Base-by-base conservation (phyloP, 73 alveolate species). In the Blepharisma japonicum region DNA sequence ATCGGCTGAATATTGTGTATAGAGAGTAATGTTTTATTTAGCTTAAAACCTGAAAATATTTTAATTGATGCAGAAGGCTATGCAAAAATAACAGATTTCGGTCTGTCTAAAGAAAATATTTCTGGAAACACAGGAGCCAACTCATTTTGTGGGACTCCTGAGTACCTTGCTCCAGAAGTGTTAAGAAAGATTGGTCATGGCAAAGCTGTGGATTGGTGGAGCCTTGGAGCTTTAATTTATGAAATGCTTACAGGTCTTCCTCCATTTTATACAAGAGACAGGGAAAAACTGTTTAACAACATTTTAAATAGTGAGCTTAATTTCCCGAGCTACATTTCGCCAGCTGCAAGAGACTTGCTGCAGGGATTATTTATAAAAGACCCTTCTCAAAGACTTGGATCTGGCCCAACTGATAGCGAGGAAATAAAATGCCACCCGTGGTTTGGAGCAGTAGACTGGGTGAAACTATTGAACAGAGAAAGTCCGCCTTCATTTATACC, bases 151-250 rank as follows among this genome's bases (percentile, higher is more conserved):
- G 98, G 98, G 55, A 92, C 98, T 8, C 95, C 95, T 39, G 95
- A 91, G 56, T 92, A 90, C 77, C 70, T 92, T 87, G 96, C 98
- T 7, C 98, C 98, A 11, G 98, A 92, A 87, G 81, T 92, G 38
- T 49, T 92, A 6, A 49, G 45, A 71, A 68, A 79, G 67, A 68
- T 90, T 56, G 89, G 91, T 6, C 87, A 91, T 86, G 96, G 96
- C 23, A 55, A 90, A 55, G 89, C 90, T 14, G 95, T 77, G 8
- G 97, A 91, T 84, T 89, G 94, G 94, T 89, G 96, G 96, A 61
- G 90, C 66, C 82, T 89, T 47, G 96, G 92, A 6, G 68, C 85
- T 39, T 42, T 85, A 45, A 18, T 85, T 20, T 85, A 71, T 82
- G 92, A 85, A 85, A 85, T 85, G 86, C 84, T 85, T 11, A 77